Evolutionary conservation across 176 grass and related monocot species (phyloP).

Genomic region (Phragmites australis): DNA sequence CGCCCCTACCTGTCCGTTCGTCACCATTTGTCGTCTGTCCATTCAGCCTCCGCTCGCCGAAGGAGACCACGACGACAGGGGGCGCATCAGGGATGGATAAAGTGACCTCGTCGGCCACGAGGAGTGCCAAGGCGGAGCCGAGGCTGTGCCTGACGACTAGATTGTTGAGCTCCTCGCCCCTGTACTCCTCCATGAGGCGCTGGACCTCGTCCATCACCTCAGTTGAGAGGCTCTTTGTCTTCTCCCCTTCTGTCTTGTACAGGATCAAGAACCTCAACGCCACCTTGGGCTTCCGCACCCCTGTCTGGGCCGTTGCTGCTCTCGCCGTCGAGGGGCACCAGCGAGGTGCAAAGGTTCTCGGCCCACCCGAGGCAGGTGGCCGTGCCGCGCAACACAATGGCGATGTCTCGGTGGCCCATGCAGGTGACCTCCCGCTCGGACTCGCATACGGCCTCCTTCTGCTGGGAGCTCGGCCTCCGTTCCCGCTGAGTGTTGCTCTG

Average conservation of each 20-base stretch:
- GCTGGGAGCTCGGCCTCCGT: no score
- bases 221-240: no score
- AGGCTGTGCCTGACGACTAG: constrained; percentile 80
- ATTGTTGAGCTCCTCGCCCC: constrained; percentile 81
- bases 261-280: constrained; percentile 60
- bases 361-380: constrained; percentile 85
- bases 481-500: no score
- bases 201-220: no score
- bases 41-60: no score
- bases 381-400: constrained; percentile 73
- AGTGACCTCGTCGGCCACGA: no score
- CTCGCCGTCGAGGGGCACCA: no score
- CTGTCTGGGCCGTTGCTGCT: neutral
- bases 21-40: no score
- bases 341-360: constrained; percentile 66
- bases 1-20: no score
- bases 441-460: constrained; percentile 89
- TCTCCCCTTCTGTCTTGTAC: no score
- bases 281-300: constrained; percentile 49
- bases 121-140: no score
- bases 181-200: constrained; percentile 69
- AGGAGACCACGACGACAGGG: constrained; percentile 74
- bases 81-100: constrained; percentile 53
- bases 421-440: constrained; percentile 70
- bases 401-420: constrained; percentile 83